A percentile compares a stretch with the other conserved stretches of the same genome.
These are phyloP conservation scores for Coemansia asiatica DNA, from an alignment of 192 early-diverging fungal genomes.

Conservation along the genomic window DNA sequence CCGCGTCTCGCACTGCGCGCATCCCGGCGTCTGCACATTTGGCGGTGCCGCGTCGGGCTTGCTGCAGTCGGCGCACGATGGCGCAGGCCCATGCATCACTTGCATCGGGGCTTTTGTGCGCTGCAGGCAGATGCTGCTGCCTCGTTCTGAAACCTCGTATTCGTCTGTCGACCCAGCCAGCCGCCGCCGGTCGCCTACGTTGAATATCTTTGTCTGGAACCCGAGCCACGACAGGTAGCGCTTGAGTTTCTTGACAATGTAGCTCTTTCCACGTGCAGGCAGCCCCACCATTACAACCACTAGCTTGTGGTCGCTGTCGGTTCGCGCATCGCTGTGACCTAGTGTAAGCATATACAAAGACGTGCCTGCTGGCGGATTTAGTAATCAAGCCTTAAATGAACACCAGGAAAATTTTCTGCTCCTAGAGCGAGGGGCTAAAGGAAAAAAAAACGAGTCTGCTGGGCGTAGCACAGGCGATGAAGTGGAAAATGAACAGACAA, in stretches of 20 bases:
- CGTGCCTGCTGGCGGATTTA: too few species aligned
- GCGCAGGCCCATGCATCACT: not conserved
- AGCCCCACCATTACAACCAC: slow-evolving; percentile 97
- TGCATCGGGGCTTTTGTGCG: slow-evolving; percentile 4
- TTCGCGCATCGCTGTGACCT: slow-evolving; percentile 51
- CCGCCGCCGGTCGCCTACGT: slow-evolving; percentile 93
- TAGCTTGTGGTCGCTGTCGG: slow-evolving; percentile 83
- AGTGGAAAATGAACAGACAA: not conserved
- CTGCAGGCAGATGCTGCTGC: not conserved
- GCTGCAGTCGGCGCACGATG: slow-evolving; percentile 44
- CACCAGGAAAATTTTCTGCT: too few species aligned
- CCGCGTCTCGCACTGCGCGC: slow-evolving; percentile 41
- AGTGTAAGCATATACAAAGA: slow-evolving; percentile 26
- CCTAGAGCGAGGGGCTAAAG: too few species aligned
- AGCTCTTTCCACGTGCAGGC: slow-evolving; percentile 93
- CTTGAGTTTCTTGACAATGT: slow-evolving; percentile 93
- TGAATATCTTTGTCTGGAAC: slow-evolving; percentile 82
- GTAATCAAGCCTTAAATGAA: too few species aligned
- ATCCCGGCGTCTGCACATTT: slow-evolving; percentile 7
- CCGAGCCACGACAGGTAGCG: slow-evolving; percentile 83
- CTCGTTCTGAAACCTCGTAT: slow-evolving; percentile 8
- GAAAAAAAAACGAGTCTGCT: too few species aligned
- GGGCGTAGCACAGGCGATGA: not conserved
- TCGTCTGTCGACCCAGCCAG: slow-evolving; percentile 55
- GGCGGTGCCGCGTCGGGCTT: slow-evolving; percentile 2